Evolutionary conservation across 2,329 filamentous ascomycete genomes (phyloP), one percentile per base, ranked within the genome.

Genomic region (Apiospora marii): DNA sequence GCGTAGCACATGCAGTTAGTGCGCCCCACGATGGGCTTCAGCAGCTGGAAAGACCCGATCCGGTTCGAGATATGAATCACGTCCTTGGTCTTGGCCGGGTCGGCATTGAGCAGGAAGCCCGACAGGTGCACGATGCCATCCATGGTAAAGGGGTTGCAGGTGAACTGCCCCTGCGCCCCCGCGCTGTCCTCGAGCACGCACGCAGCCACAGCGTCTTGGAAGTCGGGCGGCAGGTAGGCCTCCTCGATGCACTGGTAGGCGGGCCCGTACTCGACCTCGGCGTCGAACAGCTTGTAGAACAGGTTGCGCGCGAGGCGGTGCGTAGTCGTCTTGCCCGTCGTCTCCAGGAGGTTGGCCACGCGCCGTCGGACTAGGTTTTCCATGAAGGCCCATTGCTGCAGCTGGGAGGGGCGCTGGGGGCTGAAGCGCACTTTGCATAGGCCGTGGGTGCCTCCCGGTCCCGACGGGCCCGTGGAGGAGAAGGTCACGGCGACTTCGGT

Each of bases 321-420:
- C 41, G 67, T 68, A n/a, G 67, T 41, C 67, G 41, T 12, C 67
- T 41, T 68, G 37, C 37, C 46, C 41, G 41, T 13, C n/a, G 67
- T 68, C 67, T 44, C 67, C 3, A 68, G 41, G 2, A 68, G 41
- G n/a, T 37, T 68, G 27, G 67, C n/a, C 37, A 68, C 67, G 37
- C 67, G 67, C 7, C 67, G 41, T 0, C 67, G 67, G 44, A 68
- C 43, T 4, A 68, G n/a, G 27, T 46, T 68, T 41, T 68, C 67
- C 67, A 68, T 68, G 67, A 68, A 68, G 14, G 41, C 67, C 67
- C 67, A 68, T 68, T 68, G 67, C n/a, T 46, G 67, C 22, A 68
- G 13, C n/a, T 68, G 46, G 67, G 41, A 46, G 27, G 67, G 67
- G 19, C n/a, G n/a, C 3, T 68, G 41, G 19, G 67, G 12, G 67